These are phyloP conservation scores for Colletotrichum camelliae DNA, from an alignment of 2,329 filamentous ascomycete species.

Conservation along the genomic window DNA sequence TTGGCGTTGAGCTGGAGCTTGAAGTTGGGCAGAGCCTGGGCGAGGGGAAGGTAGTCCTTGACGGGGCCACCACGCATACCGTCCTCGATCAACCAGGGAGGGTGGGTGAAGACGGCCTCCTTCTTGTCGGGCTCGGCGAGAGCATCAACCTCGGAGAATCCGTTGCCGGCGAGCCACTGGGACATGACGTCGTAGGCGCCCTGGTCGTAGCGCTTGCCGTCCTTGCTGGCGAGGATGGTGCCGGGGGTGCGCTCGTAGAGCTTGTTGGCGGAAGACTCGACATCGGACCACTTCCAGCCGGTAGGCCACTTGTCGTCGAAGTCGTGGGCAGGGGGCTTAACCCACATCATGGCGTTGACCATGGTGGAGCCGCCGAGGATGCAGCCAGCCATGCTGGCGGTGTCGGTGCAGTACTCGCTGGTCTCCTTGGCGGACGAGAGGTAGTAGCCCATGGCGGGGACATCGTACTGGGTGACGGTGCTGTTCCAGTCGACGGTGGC, in stretches of 20 bases:
- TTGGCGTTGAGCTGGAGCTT: conserved; percentile 24
- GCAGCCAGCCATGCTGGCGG: conserved; percentile 31
- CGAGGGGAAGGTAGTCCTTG: conserved; percentile 43
- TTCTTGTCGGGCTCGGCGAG: conserved; percentile 24
- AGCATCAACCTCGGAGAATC: conserved; percentile 22
- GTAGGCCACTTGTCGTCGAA: conserved; percentile 24
- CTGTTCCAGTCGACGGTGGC: conserved; percentile 30
- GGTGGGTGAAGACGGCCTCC: conserved; percentile 23
- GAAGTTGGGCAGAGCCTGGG: conserved; percentile 43
- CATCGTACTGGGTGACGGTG: conserved; percentile 26
- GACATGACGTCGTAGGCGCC: conserved; percentile 20
- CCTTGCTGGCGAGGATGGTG: conserved; percentile 20
- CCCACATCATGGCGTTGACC: conserved; percentile 32
- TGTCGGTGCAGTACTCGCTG: conserved; percentile 31
- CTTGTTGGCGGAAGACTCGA: conserved; percentile 22
- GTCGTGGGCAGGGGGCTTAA: conserved; percentile 24
- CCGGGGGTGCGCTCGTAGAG: conserved; percentile 25
- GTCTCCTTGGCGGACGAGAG: conserved; percentile 13
- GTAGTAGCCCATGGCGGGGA: conserved; percentile 25
- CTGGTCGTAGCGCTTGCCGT: conserved; percentile 26
- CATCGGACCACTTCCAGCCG: conserved; percentile 24
- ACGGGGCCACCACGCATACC: conserved; percentile 24
- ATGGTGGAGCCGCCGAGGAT: conserved; percentile 35
- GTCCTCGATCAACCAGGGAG: conserved; percentile 23
- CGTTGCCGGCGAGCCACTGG: conserved; percentile 19